Evolutionary conservation across 306 rosid genomes (phyloP), one percentile per base, ranked within the genome.

Genomic region (Prunus kanzakura): DNA sequence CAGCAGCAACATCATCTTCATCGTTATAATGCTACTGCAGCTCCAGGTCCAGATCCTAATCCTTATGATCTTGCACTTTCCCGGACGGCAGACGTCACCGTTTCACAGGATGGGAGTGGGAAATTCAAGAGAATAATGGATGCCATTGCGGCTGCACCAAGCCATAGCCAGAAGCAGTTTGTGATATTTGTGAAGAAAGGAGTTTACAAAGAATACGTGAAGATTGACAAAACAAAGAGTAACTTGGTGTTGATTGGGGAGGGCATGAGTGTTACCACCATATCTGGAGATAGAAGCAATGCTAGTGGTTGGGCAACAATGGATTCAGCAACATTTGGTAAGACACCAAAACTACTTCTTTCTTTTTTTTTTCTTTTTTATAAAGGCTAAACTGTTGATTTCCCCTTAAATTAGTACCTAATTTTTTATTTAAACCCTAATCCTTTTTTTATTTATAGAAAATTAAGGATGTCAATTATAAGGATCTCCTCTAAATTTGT

Each of bases 171-270:
- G 27, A 1, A 43, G 51, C 65, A 15, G 5, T 23, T 54, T 11
- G 80, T 43, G 25, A 57, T 76, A 22, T 56, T 66, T 46, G 46
- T 67, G 16, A 76, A 67, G 68, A 67, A 38, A 25, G 80, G 80
- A 23, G 35, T 76, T 22, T 67, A 76, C 22, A 38, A 9, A 29
- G 79, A 76, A 23, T 22, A 76, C 23, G 80, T 67, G 13, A 19
- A 67, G 5, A 68, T 76, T 6, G 49, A 38, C 18, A 6, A 18
- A 4, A 6, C 47, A 4, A 67, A 55, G 58, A 55, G 49, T 11
- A 76, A 76, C 30, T 27, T 67, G 60, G 60, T 56, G 2, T 23
- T 76, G 67, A 67, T 76, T 8, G 73, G 79, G 10, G 79, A 76
- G 50, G 80, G 74, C 23, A 76, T 55, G 74, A 30, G 67, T 8